Conservation (phyloP, 2,329 filamentous ascomycete genomes). For the Magnaporthales sp. region DNA sequence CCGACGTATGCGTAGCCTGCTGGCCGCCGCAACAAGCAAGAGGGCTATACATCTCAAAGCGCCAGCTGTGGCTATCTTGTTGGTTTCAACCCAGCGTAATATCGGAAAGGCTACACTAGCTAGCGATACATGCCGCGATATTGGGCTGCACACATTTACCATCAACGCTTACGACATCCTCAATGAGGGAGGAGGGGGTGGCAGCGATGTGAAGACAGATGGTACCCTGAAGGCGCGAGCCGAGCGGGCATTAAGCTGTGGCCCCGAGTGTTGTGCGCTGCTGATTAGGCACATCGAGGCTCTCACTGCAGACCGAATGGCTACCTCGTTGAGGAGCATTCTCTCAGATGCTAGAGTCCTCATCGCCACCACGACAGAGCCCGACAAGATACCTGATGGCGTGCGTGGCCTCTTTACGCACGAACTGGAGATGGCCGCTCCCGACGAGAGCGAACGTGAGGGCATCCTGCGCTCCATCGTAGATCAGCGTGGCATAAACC, state of each 20-base stretch:
- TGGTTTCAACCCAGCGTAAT: constrained; percentile 85
- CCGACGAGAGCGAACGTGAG: constrained; percentile 87
- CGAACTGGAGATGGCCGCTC: constrained; percentile 86
- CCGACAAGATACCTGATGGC: constrained; percentile 88
- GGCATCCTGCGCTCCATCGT: constrained; percentile 75
- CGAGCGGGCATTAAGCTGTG: constrained; percentile 83
- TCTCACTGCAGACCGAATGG: constrained; percentile 83
- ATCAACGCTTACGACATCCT: constrained; percentile 92
- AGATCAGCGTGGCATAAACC: constrained; percentile 62
- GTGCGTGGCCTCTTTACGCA: constrained; percentile 90
- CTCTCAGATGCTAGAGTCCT: constrained; percentile 72
- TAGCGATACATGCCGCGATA: constrained; percentile 69
- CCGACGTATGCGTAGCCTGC: constrained; percentile 70
- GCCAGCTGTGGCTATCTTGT: constrained; percentile 77
- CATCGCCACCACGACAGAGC: constrained; percentile 88
- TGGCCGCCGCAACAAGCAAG: constrained; percentile 81
- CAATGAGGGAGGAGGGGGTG: constrained; percentile 80
- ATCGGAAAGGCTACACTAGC: constrained; percentile 87
- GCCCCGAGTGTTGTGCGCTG: constrained; percentile 71
- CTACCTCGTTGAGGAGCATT: constrained; percentile 66
- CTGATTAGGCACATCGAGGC: constrained; percentile 88
- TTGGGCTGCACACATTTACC: constrained; percentile 80
- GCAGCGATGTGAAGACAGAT: constrained; percentile 89
- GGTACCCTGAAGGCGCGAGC: constrained; percentile 80
- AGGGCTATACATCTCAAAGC: constrained; percentile 80